These are phyloP conservation scores for Pisolithus marmoratus DNA, from an alignment of 768 basidiomycete genomes.

Conservation along the genomic window DNA sequence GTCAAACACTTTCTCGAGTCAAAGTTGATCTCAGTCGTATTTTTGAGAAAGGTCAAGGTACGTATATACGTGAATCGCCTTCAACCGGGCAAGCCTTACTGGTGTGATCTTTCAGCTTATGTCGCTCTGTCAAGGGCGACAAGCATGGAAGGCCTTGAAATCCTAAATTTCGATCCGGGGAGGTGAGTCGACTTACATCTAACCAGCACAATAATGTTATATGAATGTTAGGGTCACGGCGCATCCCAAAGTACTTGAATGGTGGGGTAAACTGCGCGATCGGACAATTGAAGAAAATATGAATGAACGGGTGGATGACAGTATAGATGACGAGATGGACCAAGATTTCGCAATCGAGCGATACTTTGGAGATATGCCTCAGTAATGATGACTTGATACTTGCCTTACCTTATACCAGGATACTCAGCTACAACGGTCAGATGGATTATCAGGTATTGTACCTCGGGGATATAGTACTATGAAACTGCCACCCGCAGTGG, in stretches of 20 bases:
- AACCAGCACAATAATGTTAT: background rate
- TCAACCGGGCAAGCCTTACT: background rate
- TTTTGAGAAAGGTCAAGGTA: constrained; percentile 77
- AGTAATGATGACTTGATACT: background rate
- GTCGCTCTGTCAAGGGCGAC: constrained; percentile 38
- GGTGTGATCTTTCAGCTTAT: constrained; percentile 19
- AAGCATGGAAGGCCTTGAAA: constrained; percentile 35
- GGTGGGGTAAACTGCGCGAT: constrained; percentile 24
- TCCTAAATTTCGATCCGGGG: constrained; percentile 30
- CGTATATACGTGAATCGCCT: constrained; percentile 14
- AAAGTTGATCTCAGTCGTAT: constrained; percentile 88
- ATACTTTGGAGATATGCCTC: constrained; percentile 16
- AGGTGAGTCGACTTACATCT: constrained; percentile 18
- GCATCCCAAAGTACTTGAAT: constrained; percentile 29
- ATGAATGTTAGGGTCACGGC: constrained; percentile 28
- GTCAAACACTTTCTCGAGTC: constrained; percentile 90
- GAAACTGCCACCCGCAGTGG: no score
- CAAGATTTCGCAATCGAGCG: constrained; percentile 30
- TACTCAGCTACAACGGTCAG: no score
- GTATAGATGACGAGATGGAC: constrained; percentile 23
- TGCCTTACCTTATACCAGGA: background rate
- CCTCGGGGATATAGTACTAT: no score
- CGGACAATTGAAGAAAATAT: background rate
- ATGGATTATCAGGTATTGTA: no score
- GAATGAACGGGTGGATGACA: background rate